Percentiles rank a stretch among this genome's conserved stretches.
Evolutionary conservation across 805 yeast species (phyloP).

Genomic region (Lipomyces orientalis): DNA sequence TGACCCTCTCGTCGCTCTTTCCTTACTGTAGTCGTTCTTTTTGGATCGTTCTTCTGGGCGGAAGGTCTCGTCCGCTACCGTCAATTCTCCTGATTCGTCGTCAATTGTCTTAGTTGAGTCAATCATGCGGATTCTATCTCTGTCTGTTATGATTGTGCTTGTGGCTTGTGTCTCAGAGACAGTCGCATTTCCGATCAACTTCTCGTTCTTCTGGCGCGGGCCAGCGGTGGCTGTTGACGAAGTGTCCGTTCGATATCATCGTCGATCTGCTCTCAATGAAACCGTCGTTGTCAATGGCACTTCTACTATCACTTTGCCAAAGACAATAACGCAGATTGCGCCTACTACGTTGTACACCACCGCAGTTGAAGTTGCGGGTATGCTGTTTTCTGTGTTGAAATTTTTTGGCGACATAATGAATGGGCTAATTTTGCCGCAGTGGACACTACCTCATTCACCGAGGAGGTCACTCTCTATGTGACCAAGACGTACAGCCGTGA

Average conservation of each 20-base stretch:
- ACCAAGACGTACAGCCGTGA: slow-evolving; percentile 8
- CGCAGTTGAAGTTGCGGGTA: slow-evolving; percentile 12
- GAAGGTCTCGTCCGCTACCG: background rate
- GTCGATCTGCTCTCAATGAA: background rate
- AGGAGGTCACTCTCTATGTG: slow-evolving; percentile 14
- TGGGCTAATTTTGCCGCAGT: background rate
- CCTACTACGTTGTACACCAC: slow-evolving; percentile 9
- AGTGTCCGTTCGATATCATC: background rate
- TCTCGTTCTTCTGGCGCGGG: background rate
- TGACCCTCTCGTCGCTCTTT: background rate
- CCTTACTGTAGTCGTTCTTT: background rate
- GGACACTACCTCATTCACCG: slow-evolving; percentile 17
- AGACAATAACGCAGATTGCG: background rate
- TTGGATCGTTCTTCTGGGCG: background rate
- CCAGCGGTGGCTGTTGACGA: background rate
- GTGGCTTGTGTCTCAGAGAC: background rate
- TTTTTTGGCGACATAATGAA: background rate
- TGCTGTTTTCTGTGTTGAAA: background rate
- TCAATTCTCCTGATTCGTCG: background rate
- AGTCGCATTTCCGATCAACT: background rate
- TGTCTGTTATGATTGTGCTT: background rate
- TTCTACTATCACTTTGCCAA: background rate
- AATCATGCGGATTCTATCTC: background rate
- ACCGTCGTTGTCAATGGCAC: background rate
- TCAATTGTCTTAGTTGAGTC: background rate